phyloP scores from a whole-genome alignment of 495 filamentous ascomycete species.

The Gamarada debralockiae region DNA sequence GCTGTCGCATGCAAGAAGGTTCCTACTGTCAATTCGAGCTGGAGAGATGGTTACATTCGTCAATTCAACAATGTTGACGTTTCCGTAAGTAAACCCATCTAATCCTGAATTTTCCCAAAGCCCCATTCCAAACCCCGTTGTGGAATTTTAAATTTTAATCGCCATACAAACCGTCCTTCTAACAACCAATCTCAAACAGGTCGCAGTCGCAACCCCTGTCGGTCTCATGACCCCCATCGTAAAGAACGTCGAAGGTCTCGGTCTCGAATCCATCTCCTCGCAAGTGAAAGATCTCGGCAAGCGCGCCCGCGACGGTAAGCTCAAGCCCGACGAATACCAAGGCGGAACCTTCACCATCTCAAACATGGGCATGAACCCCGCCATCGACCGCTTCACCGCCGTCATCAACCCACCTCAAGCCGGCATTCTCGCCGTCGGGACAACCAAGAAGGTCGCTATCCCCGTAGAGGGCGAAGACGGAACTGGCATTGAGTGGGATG shows the following conservation, averaged over 20 bases:
- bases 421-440: constrained; percentile 91
- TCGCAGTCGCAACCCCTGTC: constrained; percentile 90
- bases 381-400: constrained; percentile 96
- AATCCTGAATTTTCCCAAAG: background rate
- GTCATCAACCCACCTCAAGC: constrained; percentile 99
- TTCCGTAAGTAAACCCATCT: constrained; percentile 30
- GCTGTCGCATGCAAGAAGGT: constrained; percentile 87
- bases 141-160: background rate
- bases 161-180: too few species aligned
- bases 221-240: constrained; percentile 99
- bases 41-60: constrained; percentile 86
- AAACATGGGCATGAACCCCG: constrained; percentile 99
- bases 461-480: constrained; percentile 84
- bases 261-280: constrained; percentile 80
- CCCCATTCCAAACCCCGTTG: background rate
- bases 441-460: constrained; percentile 89
- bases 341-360: constrained; percentile 98
- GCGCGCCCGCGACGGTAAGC: constrained; percentile 93
- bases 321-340: constrained; percentile 99
- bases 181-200: constrained; percentile 27
- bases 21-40: constrained; percentile 91
- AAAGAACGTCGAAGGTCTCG: constrained; percentile 75
- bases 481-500: constrained; percentile 82
- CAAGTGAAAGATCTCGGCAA: constrained; percentile 94
- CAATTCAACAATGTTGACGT: constrained; percentile 91